These are phyloP conservation scores for Pistacia integerrima DNA, from an alignment of 345 rosid genomes.

Conservation along the genomic window DNA sequence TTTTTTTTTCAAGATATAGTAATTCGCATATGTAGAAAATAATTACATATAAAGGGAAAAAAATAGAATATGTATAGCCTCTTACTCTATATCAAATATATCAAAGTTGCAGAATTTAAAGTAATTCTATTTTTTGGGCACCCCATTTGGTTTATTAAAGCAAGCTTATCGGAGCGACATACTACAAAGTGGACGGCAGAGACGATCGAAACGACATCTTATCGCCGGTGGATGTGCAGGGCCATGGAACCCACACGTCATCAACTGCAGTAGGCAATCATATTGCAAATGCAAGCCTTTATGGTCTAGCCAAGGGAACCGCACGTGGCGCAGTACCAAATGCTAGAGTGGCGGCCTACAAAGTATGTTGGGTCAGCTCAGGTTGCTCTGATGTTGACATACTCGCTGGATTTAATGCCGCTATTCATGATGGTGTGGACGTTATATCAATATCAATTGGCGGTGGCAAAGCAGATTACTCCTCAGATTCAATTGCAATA, in stretches of 20 bases:
- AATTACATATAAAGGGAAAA: no score
- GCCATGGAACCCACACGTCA: slow-evolving; percentile 93
- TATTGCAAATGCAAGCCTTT: slow-evolving; percentile 60
- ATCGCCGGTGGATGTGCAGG: slow-evolving; percentile 70
- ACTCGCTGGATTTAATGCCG: slow-evolving; percentile 82
- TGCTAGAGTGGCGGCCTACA: slow-evolving; percentile 77
- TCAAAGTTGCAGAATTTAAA: background rate
- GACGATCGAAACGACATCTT: slow-evolving; percentile 51
- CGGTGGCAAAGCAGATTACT: slow-evolving; percentile 39
- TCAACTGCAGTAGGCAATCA: slow-evolving; percentile 71
- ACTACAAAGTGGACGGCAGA: slow-evolving; percentile 71
- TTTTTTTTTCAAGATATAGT: no score
- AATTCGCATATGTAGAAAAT: no score
- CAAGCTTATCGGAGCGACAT: slow-evolving; percentile 83
- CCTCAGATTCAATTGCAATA: slow-evolving; percentile 53
- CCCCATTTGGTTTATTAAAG: slow-evolving; percentile 32
- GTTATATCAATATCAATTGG: slow-evolving; percentile 78
- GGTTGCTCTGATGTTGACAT: slow-evolving; percentile 89
- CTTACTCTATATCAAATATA: no score
- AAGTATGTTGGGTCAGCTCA: slow-evolving; percentile 75
- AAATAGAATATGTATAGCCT: no score
- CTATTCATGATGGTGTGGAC: slow-evolving; percentile 78
- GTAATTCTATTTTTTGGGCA: background rate
- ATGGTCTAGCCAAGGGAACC: slow-evolving; percentile 64
- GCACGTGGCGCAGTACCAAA: slow-evolving; percentile 84